Evolutionary conservation across 345 rosid species (phyloP), one percentile per base, ranked within the genome.

Genomic region (Moricandia moricandioides): DNA sequence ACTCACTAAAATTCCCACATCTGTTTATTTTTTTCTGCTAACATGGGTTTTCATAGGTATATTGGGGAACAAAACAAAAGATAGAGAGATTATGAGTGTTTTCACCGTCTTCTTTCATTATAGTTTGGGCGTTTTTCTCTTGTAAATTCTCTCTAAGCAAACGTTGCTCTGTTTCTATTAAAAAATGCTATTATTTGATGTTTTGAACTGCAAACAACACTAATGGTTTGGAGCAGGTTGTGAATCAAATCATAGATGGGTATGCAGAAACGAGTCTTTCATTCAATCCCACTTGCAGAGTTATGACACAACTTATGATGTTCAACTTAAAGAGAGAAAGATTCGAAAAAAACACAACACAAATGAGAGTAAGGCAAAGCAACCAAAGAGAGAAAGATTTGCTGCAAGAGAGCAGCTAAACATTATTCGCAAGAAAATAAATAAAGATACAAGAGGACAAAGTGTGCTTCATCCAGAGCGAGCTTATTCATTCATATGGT

Each of bases 401-500:
- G 78, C 78, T 43, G 71, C 78, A 74, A 43, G 65, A 65, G 9
- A 45, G 58, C 67, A 47, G 37, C 62, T 59, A 68, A 60, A 61
- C 12, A 40, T 27, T 69, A 62, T 62, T 17, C 47, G 60, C 34
- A 35, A 16, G 43, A 12, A 11, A 24, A 27, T 45, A 6, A 66
- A 66, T 52, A 8, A 27, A 39, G 31, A 40, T n/a, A n/a, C 52
- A 45, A 45, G 4, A 51, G 39, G 39, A 61, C 6, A 61, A 62
- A 69, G 59, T 40, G 65, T 64, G 54, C 31, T 64, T 77, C 49
- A 77, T 70, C 65, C 8, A 70, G 80, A 77, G 72, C 62, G 21
- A 66, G 76, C 63, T 78, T 65, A 70, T 65, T 78, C 72, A 70
- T 56, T 71, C 69, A 65, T 77, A 75, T 34, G 64, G 59, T 76